Base-by-base conservation (phyloP, 129 eudicot species). In the Saposhnikovia divaricata region DNA sequence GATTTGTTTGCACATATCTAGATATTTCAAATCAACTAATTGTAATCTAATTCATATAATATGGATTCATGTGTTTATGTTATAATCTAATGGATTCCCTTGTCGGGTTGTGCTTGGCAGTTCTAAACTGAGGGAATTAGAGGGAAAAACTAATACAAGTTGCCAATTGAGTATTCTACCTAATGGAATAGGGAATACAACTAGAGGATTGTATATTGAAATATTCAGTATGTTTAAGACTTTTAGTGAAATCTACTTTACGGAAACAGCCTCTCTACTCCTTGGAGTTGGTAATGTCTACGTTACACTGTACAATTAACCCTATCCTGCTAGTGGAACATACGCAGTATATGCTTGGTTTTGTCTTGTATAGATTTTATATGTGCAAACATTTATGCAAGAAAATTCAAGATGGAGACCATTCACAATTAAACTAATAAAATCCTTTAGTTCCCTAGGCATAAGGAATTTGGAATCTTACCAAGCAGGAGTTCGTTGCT, bases 401-500 rank as follows among this genome's bases (percentile, higher is more conserved):
- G 57, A 13, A 16, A 0, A 50, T 50, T 15, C 19, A 50, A 15
- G 14, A 51, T 51, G 23, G 16, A 51, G 8, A 51, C 59, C 6
- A 4, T 51, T 51, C 59, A 18, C 2, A 21, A 8, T 59, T 7
- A n/a, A 59, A 59, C 5, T 23, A 25, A 59, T 59, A 18, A 6
- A 66, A 28, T 11, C 2, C 2, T 7, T 43, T 15, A 43, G 15
- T 23, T 72, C 9, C 12, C 31, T 11, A 46, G 31, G n/a, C 39
- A 42, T 71, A 80, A 59, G 44, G 40, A 57, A 34, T 69, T 27
- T 44, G 68, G 75, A 68, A 80, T 77, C 82, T 85, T 86, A 93
- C 98, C 98, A 93, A 59, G 97, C 98, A 9, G 98, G 97, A 42
- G 97, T 91, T 61, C 98, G 88, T 13, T 84, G 80, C 80, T 95